Evolutionary conservation across 2,329 filamentous ascomycete genomes (phyloP).

Genomic region (Tolypocladium guangdongense): DNA sequence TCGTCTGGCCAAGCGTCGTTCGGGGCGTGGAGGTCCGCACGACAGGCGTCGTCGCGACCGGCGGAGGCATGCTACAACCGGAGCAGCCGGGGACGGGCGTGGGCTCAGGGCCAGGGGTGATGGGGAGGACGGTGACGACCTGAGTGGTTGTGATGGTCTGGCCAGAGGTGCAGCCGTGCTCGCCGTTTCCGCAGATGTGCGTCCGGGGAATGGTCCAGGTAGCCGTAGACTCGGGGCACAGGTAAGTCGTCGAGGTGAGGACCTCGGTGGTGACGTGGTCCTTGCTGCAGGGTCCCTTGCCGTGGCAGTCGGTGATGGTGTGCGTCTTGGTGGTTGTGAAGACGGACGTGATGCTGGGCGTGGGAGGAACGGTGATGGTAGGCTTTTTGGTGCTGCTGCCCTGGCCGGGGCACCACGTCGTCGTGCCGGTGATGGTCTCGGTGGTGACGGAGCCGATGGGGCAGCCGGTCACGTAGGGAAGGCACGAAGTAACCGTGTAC

Average conservation of each 20-base stretch:
- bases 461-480: constrained; percentile 15
- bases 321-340: constrained; percentile 42
- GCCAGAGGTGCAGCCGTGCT: constrained; percentile 15
- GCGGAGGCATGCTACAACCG: constrained; percentile 8
- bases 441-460: constrained; percentile 18
- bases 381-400: background rate
- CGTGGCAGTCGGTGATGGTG: constrained; percentile 46
- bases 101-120: constrained; percentile 11
- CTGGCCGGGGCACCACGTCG: constrained; percentile 25
- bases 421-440: constrained; percentile 15
- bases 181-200: constrained; percentile 14
- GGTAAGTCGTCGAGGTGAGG: constrained; percentile 10
- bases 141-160: constrained; percentile 11
- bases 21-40: background rate
- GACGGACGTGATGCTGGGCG: constrained; percentile 19
- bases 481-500: constrained; percentile 21
- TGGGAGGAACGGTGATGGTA: constrained; percentile 4
- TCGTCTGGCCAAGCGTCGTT: background rate
- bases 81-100: constrained; percentile 11
- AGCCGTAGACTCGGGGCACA: constrained; percentile 13
- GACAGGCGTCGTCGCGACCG: constrained; percentile 1
- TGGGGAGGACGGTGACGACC: constrained; percentile 14
- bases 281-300: constrained; percentile 24
- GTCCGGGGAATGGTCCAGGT: constrained; percentile 18
- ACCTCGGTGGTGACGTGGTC: constrained; percentile 13